Percentiles rank a stretch among this genome's conserved stretches.
phyloP scores from a whole-genome alignment of 768 basidiomycete species.

The Boletus patriciae region DNA sequence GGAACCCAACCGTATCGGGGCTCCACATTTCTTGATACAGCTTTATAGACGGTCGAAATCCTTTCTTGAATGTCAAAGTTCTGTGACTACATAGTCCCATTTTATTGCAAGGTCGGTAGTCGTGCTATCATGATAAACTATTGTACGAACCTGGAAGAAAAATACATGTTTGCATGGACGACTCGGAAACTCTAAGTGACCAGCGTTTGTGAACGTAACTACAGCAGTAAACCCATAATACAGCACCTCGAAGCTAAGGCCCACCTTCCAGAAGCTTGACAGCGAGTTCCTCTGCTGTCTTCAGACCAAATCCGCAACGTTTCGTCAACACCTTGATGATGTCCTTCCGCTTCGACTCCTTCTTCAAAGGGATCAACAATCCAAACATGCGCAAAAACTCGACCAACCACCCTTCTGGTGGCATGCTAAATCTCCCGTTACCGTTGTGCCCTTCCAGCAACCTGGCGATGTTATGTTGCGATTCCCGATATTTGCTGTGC shows the following conservation, averaged over 20 bases:
- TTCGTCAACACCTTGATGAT: conserved; percentile 28
- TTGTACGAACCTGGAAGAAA: background rate
- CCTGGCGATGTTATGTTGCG: conserved; percentile 14
- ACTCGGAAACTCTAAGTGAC: background rate
- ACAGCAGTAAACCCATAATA: background rate
- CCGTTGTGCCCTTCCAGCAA: conserved; percentile 17
- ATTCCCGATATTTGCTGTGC: conserved; percentile 30
- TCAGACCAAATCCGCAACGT: conserved; percentile 27
- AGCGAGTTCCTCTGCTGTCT: conserved; percentile 24
- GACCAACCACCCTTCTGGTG: conserved; percentile 24
- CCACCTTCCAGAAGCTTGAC: conserved; percentile 16
- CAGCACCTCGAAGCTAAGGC: background rate
- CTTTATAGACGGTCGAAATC: too few species aligned
- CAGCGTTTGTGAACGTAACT: background rate
- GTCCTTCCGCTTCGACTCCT: conserved; percentile 23
- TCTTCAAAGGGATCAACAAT: conserved; percentile 24
- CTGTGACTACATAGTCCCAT: background rate
- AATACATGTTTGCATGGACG: conserved; percentile 7
- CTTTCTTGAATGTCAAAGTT: background rate
- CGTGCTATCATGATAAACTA: background rate
- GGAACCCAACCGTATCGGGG: too few species aligned
- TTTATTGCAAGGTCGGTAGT: background rate
- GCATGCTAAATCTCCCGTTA: conserved; percentile 27
- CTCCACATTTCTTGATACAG: background rate
- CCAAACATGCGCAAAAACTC: conserved; percentile 28